Evolutionary conservation across 1,284 basidiomycete genomes (phyloP).

Genomic region (Cerioporus squamosus): DNA sequence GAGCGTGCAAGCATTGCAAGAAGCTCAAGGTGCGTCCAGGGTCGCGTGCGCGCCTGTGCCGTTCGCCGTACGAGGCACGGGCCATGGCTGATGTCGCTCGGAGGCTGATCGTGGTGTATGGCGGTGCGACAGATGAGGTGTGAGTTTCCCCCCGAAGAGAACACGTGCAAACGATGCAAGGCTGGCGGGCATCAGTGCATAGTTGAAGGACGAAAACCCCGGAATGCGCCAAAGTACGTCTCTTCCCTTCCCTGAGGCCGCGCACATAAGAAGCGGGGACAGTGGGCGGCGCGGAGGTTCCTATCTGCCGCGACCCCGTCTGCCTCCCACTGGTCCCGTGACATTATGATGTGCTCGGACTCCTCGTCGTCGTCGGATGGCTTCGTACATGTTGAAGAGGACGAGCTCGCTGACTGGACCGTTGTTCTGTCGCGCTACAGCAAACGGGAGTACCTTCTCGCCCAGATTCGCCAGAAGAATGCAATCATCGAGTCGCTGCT

Average conservation of each 20-base stretch:
- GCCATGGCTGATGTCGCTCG: constrained; percentile 19
- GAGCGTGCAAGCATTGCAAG: constrained; percentile 83
- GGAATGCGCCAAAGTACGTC: constrained; percentile 78
- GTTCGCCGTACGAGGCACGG: constrained; percentile 2
- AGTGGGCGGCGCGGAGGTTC: constrained; percentile 2
- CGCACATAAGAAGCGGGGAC: constrained; percentile 13
- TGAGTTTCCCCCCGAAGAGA: constrained; percentile 68
- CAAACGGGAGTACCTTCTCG: constrained; percentile 80
- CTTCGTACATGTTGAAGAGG: constrained; percentile 27
- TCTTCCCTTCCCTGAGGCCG: neutral
- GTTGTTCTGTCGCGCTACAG: constrained; percentile 45
- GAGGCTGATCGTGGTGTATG: constrained; percentile 18
- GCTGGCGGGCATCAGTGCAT: constrained; percentile 72
- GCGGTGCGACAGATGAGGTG: constrained; percentile 72
- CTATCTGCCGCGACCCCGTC: neutral
- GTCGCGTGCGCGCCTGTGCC: neutral
- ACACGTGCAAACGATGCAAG: constrained; percentile 75
- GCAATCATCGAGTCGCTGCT: constrained; percentile 79
- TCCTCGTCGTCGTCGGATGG: constrained; percentile 8
- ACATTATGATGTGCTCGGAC: constrained; percentile 1
- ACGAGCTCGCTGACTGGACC: constrained; percentile 38
- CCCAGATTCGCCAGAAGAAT: constrained; percentile 83
- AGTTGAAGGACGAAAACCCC: constrained; percentile 78
- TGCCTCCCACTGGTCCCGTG: neutral
- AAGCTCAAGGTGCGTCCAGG: constrained; percentile 77